Evolutionary conservation across 345 rosid genomes (phyloP).

Genomic region (Rhodomyrtus tomentosa): DNA sequence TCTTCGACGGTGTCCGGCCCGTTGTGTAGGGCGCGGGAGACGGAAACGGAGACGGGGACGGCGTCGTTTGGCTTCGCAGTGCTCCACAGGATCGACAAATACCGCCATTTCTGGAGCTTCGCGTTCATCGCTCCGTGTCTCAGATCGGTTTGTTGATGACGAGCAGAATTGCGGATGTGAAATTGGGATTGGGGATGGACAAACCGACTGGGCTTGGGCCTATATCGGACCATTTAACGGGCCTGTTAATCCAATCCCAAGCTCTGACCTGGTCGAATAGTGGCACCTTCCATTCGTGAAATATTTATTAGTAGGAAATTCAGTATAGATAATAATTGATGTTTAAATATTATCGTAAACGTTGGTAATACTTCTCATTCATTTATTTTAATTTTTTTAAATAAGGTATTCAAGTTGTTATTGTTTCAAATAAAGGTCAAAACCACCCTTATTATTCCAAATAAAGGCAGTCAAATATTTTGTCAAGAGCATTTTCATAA

Average conservation of each 20-base stretch:
- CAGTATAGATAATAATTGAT: too few species aligned
- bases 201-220: not conserved
- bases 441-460: too few species aligned
- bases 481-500: too few species aligned
- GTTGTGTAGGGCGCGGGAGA: constrained; percentile 28
- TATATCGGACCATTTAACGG: not conserved
- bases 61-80: not conserved
- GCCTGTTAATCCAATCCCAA: not conserved
- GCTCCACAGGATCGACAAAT: constrained; percentile 3
- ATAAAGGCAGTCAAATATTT: too few species aligned
- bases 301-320: too few species aligned
- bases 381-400: too few species aligned
- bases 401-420: too few species aligned
- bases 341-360: too few species aligned
- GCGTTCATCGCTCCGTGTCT: constrained; percentile 8
- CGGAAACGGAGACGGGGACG: not conserved
- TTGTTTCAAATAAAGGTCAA: too few species aligned
- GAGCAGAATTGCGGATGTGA: not conserved
- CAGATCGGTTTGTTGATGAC: not conserved
- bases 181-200: not conserved
- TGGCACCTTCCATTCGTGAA: not conserved
- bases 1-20: constrained; percentile 87
- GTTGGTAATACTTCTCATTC: too few species aligned
- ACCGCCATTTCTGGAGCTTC: constrained; percentile 40
- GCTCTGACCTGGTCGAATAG: not conserved